Conservation (phyloP, 306 rosid species). For the Dryas octopetala region DNA sequence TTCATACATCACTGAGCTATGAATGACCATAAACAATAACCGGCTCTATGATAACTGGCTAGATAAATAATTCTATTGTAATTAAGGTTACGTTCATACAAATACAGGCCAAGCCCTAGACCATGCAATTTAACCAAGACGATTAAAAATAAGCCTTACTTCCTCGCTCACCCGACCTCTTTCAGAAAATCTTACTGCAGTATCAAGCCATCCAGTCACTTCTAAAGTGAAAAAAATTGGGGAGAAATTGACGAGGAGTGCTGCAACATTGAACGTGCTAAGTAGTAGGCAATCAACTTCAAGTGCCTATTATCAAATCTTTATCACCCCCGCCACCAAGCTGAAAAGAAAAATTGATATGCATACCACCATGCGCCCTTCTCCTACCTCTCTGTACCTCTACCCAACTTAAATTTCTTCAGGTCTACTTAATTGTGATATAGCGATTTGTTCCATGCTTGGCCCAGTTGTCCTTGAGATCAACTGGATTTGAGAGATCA, state of each 20-base stretch:
- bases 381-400: constrained; percentile 17
- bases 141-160: neutral
- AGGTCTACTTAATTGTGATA: constrained; percentile 80
- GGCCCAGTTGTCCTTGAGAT: constrained; percentile 96
- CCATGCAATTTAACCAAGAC: neutral
- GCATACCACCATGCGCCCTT: constrained; percentile 16
- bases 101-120: neutral
- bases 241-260: neutral
- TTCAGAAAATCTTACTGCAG: neutral
- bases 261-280: neutral
- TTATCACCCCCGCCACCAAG: neutral
- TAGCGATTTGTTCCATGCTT: constrained; percentile 99
- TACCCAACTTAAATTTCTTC: neutral
- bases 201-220: neutral
- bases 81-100: neutral
- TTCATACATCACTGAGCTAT: too few relatives aligned
- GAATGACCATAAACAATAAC: too few relatives aligned
- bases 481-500: constrained; percentile 88
- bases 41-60: neutral
- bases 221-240: neutral
- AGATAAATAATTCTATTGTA: neutral
- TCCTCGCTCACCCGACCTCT: neutral
- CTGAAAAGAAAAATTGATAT: neutral
- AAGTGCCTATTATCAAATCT: constrained; percentile 9
- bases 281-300: neutral